These are phyloP conservation scores for Pyrenopolyporus hunteri DNA, from an alignment of 495 filamentous ascomycete genomes.

Conservation along the genomic window DNA sequence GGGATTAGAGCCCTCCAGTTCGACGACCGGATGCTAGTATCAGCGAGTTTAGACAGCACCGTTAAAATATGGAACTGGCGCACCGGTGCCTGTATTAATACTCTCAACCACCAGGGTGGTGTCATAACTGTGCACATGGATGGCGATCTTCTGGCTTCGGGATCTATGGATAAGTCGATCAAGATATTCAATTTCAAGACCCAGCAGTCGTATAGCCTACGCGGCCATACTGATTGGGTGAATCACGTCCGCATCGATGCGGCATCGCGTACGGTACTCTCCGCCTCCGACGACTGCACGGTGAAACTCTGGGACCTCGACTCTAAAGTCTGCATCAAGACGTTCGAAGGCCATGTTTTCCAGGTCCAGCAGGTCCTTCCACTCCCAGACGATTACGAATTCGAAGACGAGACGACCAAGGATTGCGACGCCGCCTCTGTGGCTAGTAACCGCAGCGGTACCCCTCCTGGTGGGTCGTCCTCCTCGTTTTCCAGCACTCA, in stretches of 20 bases:
- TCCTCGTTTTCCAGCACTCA: constrained; percentile 21
- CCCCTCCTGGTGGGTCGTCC: constrained; percentile 35
- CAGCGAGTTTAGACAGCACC: constrained; percentile 76
- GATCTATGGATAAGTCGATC: constrained; percentile 86
- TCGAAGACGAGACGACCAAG: constrained; percentile 72
- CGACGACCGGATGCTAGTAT: constrained; percentile 88
- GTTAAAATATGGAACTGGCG: constrained; percentile 97
- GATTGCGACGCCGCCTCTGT: constrained; percentile 61
- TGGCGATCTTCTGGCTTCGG: constrained; percentile 79
- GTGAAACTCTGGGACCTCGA: constrained; percentile 94
- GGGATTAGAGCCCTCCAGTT: constrained; percentile 92
- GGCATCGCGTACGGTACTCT: constrained; percentile 81
- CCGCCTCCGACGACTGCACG: constrained; percentile 91
- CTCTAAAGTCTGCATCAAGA: constrained; percentile 73
- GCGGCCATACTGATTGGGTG: constrained; percentile 91
- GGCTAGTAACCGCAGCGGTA: constrained; percentile 47
- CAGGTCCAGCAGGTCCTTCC: constrained; percentile 90
- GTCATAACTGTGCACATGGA: constrained; percentile 89
- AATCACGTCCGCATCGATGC: constrained; percentile 88
- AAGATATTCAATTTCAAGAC: constrained; percentile 93
- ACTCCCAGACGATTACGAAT: constrained; percentile 83
- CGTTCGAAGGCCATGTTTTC: constrained; percentile 91
- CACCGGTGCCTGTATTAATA: constrained; percentile 86
- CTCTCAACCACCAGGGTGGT: constrained; percentile 76
- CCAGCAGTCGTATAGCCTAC: constrained; percentile 75